Base-by-base conservation (phyloP, 179 eudicot genomes). In the Spinacia oleracea region DNA sequence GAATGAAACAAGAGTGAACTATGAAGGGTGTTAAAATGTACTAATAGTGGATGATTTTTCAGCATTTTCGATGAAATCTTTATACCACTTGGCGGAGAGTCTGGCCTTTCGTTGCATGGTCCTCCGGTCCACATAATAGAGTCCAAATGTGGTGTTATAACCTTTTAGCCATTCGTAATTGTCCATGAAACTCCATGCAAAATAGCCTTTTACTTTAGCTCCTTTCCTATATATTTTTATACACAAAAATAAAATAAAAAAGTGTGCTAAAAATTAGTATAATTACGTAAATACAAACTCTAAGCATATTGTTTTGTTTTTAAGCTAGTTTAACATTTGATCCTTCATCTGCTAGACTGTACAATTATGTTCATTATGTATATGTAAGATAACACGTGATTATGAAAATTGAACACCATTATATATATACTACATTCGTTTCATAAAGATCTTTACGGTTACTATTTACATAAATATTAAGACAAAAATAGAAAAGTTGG, bases 151-250 rank as follows among this genome's bases (percentile, higher is more conserved):
- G 8, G 68, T 34, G 9, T 62, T 38, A 46, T 90, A 92, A 5
- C 91, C 93, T 67, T 43, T 59, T 9, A 75, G 0, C 97, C 93
- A 89, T 73, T 92, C 97, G 56, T 86, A 84, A 67, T 85, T 84
- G 80, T 92, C 97, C 87, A 92, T 83, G 77, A 92, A 85, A 63
- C 86, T 81, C 97, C 97, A 89, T 58, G 79, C 76, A 46, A 92
- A 90, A 50, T 91, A 91, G 25, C 97, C 97, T 34, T 87, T 86
- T 43, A 92, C 92, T 65, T 89, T 87, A 9, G 91, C 94, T 64
- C 97, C 97, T 64, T 85, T 84, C 70, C 93, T 91, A 73, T 42
- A 25, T n/a, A n/a, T 2, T 5, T 56, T 21, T 56, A 3, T 20
- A 8, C 10, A 27, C 4, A 21, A 21, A 38, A 9, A 2, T n/a